Evolutionary conservation across 306 rosid genomes (phyloP), one percentile per base, ranked within the genome.

Genomic region (Ammopiptanthus mongolicus): DNA sequence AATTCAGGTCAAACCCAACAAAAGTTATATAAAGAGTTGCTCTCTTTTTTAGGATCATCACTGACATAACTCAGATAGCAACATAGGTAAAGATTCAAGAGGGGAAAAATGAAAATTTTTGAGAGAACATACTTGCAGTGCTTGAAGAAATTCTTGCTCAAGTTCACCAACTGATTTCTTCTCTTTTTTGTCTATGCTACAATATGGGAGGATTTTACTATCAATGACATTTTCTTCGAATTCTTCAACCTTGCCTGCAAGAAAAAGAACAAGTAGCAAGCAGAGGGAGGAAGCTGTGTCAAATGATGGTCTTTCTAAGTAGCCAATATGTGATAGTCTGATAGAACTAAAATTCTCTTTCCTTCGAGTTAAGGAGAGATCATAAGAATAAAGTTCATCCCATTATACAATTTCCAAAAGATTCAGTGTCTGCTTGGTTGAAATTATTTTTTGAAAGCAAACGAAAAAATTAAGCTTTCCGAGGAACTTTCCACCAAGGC

Each of bases 111-210:
- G 42, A n/a, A 34, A 71, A 39, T 5, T 33, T 39, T 9, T 18
- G 36, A 8, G 34, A 19, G 42, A 3, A 4, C 66, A 66, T 76
- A 94, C 97, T 78, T 95, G 98, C 42, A 95, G 80, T 33, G 98
- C 98, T 85, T 86, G 98, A 71, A 95, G 96, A 82, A 95, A 95
- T 0, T 95, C 98, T 86, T 90, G 97, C 78, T 95, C 98, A n/a
- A 95, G 85, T 86, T 95, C 97, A 34, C 98, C 98, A 51, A 95
- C 41, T 13, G 98, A 84, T 81, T 88, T 95, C 86, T 95, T 91
- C 69, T 91, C 83, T 56, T 93, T 93, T 53, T 84, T 56, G 88
- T 94, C 92, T 69, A 94, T 74, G 84, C 85, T 94, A 73, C 97
- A 94, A 78, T 91, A 94, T 5, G 72, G 98, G 63, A 91, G 86